Conservation (phyloP, 495 filamentous ascomycete genomes). For the Hypoxylon rickii region DNA sequence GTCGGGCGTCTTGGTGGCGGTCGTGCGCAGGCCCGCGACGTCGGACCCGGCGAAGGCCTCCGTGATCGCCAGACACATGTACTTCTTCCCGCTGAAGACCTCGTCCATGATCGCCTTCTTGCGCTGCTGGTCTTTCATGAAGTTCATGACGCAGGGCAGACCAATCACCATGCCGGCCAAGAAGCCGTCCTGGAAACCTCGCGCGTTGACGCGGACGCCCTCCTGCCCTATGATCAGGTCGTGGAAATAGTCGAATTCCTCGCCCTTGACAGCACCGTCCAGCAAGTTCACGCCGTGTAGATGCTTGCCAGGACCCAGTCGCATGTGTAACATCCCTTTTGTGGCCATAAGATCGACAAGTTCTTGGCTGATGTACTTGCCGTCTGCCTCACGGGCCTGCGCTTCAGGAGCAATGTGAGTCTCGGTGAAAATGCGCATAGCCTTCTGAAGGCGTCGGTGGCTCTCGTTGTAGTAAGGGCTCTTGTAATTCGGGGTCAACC, state of each 20-base stretch:
- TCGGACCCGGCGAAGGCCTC: constrained; percentile 90
- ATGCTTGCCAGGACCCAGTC: constrained; percentile 82
- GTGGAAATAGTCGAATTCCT: constrained; percentile 89
- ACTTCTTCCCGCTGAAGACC: constrained; percentile 79
- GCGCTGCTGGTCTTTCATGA: constrained; percentile 67
- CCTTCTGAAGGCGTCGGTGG: constrained; percentile 71
- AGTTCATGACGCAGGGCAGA: constrained; percentile 81
- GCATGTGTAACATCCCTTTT: constrained; percentile 77
- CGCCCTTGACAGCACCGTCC: constrained; percentile 70
- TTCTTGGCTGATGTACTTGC: constrained; percentile 74
- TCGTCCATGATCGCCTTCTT: constrained; percentile 70
- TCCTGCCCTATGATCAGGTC: constrained; percentile 80
- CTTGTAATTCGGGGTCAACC: constrained; percentile 79
- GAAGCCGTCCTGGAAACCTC: constrained; percentile 67
- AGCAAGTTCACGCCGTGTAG: constrained; percentile 71
- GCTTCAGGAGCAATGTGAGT: constrained; percentile 73
- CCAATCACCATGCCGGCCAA: constrained; percentile 83
- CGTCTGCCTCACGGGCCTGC: constrained; percentile 75
- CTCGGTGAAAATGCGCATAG: constrained; percentile 76
- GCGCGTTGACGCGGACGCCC: constrained; percentile 66
- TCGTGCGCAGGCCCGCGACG: constrained; percentile 81
- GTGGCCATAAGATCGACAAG: constrained; percentile 78
- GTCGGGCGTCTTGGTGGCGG: constrained; percentile 78
- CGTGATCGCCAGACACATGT: constrained; percentile 85
- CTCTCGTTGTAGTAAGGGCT: constrained; percentile 82